Evolutionary conservation across 2,329 filamentous ascomycete species (phyloP).

Genomic region (Penicillium verrucosum): DNA sequence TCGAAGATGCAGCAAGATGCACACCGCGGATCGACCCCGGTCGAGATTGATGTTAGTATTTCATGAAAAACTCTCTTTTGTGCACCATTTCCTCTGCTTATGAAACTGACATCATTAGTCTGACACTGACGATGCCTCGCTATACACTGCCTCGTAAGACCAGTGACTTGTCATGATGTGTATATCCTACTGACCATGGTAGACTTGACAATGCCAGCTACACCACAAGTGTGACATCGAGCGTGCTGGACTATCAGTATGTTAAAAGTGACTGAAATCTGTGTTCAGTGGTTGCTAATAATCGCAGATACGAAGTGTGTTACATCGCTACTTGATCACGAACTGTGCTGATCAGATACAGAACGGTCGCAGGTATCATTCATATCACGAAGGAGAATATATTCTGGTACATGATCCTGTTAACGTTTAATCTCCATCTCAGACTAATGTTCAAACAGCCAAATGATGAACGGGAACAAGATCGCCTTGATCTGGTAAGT

Average conservation of each 20-base stretch:
- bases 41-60: constrained; percentile 29
- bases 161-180: neutral
- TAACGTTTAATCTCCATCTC: neutral
- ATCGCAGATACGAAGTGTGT: constrained; percentile 31
- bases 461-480: constrained; percentile 35
- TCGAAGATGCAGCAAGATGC: constrained; percentile 9
- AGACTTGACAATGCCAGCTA: constrained; percentile 29
- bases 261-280: neutral
- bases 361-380: constrained; percentile 31
- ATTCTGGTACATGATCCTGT: constrained; percentile 16
- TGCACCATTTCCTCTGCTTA: neutral
- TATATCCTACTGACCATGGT: constrained; percentile 7
- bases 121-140: constrained; percentile 26
- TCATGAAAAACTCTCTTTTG: neutral
- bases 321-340: neutral
- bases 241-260: constrained; percentile 31
- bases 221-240: constrained; percentile 33
- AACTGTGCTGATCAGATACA: constrained; percentile 4
- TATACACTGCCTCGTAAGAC: constrained; percentile 29
- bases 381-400: constrained; percentile 28
- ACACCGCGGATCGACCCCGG: constrained; percentile 11
- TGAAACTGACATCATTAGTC: constrained; percentile 13
- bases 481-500: constrained; percentile 32
- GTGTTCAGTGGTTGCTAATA: constrained; percentile 7
- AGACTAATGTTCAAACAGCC: constrained; percentile 15